Evolutionary conservation across 2,329 filamentous ascomycete genomes (phyloP).

Genomic region (Elsinoe necatrix): DNA sequence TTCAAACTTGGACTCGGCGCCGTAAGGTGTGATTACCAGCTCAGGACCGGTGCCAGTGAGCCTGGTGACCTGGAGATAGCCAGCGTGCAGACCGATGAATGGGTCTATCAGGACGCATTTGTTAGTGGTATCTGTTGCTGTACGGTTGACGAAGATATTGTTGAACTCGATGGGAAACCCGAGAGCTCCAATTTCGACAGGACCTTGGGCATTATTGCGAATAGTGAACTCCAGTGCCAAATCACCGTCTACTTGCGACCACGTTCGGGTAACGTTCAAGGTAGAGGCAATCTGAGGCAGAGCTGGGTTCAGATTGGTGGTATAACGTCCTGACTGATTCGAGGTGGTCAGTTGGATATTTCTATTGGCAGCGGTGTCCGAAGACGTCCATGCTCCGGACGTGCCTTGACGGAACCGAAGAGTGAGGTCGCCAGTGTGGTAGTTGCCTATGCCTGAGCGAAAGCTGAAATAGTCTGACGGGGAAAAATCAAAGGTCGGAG

Average conservation of each 20-base stretch:
- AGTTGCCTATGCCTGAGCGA: constrained; percentile 45
- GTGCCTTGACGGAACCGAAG: constrained; percentile 44
- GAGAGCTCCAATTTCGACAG: constrained; percentile 48
- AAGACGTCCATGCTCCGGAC: constrained; percentile 37
- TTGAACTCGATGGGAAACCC: constrained; percentile 55
- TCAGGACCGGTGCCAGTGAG: constrained; percentile 46
- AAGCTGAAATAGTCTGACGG: constrained; percentile 44
- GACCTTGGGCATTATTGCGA: constrained; percentile 34
- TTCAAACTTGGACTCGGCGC: constrained; percentile 42
- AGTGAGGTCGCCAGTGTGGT: constrained; percentile 52
- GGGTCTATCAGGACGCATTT: constrained; percentile 51
- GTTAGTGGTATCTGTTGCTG: constrained; percentile 40
- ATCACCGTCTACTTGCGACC: constrained; percentile 43
- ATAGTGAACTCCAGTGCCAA: constrained; percentile 46
- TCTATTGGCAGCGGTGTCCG: constrained; percentile 37
- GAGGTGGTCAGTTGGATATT: not conserved
- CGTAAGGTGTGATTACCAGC: constrained; percentile 48
- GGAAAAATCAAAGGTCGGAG: constrained; percentile 45
- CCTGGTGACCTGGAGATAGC: constrained; percentile 47
- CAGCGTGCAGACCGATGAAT: constrained; percentile 52
- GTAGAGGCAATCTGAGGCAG: constrained; percentile 33
- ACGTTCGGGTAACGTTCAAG: constrained; percentile 43
- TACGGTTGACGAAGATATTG: constrained; percentile 50
- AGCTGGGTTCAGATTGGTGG: constrained; percentile 21
- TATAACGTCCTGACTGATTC: constrained; percentile 32